Conservation (phyloP, 345 rosid species). For the Cardiospermum halicacabum region DNA sequence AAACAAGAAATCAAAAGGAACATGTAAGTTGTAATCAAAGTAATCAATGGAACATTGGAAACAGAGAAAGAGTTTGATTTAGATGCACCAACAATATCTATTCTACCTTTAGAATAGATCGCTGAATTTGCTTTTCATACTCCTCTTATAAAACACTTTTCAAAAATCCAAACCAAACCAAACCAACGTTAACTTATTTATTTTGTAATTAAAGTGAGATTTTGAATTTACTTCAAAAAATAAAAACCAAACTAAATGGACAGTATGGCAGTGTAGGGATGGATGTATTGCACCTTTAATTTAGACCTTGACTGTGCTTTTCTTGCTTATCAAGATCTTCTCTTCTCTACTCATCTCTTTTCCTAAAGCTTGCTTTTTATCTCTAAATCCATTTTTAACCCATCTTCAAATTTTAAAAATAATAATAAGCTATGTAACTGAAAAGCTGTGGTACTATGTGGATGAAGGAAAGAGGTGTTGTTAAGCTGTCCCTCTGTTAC, state of each 20-base stretch:
- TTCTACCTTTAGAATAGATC: constrained; percentile 38
- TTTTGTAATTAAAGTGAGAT: constrained; percentile 10
- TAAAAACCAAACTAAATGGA: constrained; percentile 12
- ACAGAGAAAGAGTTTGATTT: constrained; percentile 47
- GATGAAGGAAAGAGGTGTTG: constrained; percentile 8
- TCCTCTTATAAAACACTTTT: constrained; percentile 38
- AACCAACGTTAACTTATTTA: too few species aligned
- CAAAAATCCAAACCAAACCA: constrained; percentile 12
- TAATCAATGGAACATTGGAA: constrained; percentile 42
- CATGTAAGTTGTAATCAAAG: constrained; percentile 18
- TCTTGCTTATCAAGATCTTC: constrained; percentile 52
- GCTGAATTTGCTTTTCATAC: constrained; percentile 40
- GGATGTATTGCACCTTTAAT: too few species aligned
- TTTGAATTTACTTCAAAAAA: constrained; percentile 26
- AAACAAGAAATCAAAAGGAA: constrained; percentile 33
- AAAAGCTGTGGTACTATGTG: too few species aligned
- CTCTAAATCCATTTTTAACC: background rate
- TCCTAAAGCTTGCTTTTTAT: constrained; percentile 29
- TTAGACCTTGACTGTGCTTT: constrained; percentile 70
- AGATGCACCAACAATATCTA: constrained; percentile 17
- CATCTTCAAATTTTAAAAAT: too few species aligned
- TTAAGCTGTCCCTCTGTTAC: constrained; percentile 51
- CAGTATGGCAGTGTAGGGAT: constrained; percentile 8
- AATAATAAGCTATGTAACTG: too few species aligned
- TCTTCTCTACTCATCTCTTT: constrained; percentile 24